Base-by-base conservation (phyloP, 345 rosid genomes). In the Odontarrhena argentea region DNA sequence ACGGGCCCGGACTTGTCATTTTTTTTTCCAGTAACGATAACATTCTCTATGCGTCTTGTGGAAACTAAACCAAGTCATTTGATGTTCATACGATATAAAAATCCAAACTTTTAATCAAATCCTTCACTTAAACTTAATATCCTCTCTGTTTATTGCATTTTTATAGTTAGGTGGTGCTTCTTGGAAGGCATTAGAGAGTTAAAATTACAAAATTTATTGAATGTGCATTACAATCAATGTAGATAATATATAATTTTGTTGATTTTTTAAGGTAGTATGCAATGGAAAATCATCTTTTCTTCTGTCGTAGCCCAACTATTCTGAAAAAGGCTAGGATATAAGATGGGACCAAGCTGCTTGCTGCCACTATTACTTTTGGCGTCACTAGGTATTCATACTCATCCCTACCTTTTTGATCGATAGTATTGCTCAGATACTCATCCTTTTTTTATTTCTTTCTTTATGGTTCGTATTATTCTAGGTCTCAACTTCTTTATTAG, bases 271-370 rank as follows among this genome's bases (percentile, higher is more conserved):
- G 78, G 70, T 68, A 1, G 78, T 81, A 56, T 87, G 96, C 84
- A 83, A 79, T 50, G 76, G 87, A 12, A 89, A 60, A 74, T 86
- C 88, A 46, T 75, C 84, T 42, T 93, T 89, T 76, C 88, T 93
- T 18, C 22, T 18, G 22, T n/a, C n/a, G n/a, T 18, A 18, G 22
- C 22, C 22, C 22, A 18, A 18, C 22, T 18, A 18, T 18, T 18
- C 22, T 18, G 22, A 18, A 18, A 18, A 18, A 18, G 22, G 22
- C 22, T 18, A 18, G 22, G 22, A 18, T 18, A 18, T 18, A 18
- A 18, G 22, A 18, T 18, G 22, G 22, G 22, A 18, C 22, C 22
- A 18, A 18, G 22, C 22, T 18, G 22, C 22, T 18, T 18, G 22
- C 22, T 57, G 79, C 52, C 53, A n/a, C 22, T 18, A 18, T 18